Evolutionary conservation across 768 basidiomycete genomes (phyloP), one percentile per base, ranked within the genome.

Genomic region (Rhizopogon salebrosus): DNA sequence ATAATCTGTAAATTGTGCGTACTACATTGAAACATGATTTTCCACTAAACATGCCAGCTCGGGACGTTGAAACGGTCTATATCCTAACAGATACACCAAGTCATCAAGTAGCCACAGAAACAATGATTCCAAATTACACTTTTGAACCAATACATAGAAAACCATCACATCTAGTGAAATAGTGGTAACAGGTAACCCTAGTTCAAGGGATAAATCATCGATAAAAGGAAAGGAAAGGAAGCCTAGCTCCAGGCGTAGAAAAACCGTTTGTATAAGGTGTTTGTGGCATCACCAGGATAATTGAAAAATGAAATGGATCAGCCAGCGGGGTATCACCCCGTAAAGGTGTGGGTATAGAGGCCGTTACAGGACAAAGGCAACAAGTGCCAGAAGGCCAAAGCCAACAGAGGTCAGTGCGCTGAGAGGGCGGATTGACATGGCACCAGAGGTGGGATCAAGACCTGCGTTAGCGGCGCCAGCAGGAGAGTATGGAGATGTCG

Each of bases 241-340:
- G 14, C 16, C 23, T 59, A 56, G 63, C 60, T 57, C 55, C 57
- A 14, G 42, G 27, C 14, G 29, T 10, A 16, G 41, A 27, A 34
- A 36, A 43, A 50, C 22, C 13, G 38, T 26, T 22, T 35, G 8
- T 48, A 37, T 45, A n/a, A 24, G 24, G 10, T 40, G 23, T 43
- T 36, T 14, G 35, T 22, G 38, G 42, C 40, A 59, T 70, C 63
- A 29, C 67, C 58, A 60, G 67, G 64, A 64, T 51, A 46, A 22
- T 20, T 29, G 36, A 54, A 52, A 36, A 38, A 46, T 29, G 23
- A 38, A 24, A 49, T 45, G 48, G 67, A 49, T 59, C 74, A 56
- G 64, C 76, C 78, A 45, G 75, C 72, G 26, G 62, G 38, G 60
- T 77, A 70, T 58, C 61, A 58, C 60, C 75, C 71, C 55, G 23